Base-by-base conservation (phyloP, 2,329 filamentous ascomycete species). In the Dactylella cylindrospora region DNA sequence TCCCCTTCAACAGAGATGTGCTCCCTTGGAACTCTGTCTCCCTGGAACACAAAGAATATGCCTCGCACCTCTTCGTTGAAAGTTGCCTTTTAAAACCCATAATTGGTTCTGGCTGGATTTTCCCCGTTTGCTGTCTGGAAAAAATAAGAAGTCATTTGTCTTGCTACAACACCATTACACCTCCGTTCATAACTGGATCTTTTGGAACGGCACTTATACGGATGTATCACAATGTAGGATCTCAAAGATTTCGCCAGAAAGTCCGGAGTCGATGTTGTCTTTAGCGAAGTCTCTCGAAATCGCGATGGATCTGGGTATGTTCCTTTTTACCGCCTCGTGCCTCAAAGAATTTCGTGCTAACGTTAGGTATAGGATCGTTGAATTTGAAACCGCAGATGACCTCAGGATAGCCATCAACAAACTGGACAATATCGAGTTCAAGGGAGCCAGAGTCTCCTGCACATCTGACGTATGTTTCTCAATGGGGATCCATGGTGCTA, bases 231-330 rank as follows among this genome's bases (percentile, higher is more conserved):
- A 66, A 78, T 84, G 77, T 90, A 98, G 93, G 93, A 98, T 76
- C 84, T 98, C 50, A 98, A 98, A 87, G 93, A 98, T 75, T 98
- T 98, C 76, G 93, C 93, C 66, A 90, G 93, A 73, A 88, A 94
- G 75, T 94, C 91, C 74, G 90, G 90, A 75, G 82, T 95, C 75
- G 93, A 97, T 74, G 93, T 98, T 67, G 93, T 98, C 71, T 98
- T 95, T 74, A 96, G 90, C 67, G 93, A 98, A 77, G 94, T 94
- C 64, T 86, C 85, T 70, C 90, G 91, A 71, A 90, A 95, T 73
- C 86, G 86, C 68, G 89, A 94, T 73, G 89, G 90, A 67, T 88
- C 87, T 82, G 91, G 91, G 90, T 95, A 76, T 76, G 86, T 25
- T 26, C 49, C 31, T 51, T n/a, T 26, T 28, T n/a, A 40, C 15